Base-by-base conservation (phyloP, 2,329 filamentous ascomycete species). In the Penicillium sp. region DNA sequence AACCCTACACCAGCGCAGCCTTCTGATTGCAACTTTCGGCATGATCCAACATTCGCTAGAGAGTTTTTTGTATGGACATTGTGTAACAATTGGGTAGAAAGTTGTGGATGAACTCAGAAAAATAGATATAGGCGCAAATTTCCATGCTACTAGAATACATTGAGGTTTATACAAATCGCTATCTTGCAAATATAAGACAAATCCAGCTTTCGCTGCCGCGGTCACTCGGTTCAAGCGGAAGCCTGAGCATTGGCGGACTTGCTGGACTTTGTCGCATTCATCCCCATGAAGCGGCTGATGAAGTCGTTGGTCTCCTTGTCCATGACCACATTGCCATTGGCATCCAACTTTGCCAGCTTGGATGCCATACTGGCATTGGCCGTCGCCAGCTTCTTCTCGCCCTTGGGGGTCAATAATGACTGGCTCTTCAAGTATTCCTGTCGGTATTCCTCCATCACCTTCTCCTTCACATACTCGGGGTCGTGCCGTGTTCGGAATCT, bases 401-500 rank as follows among this genome's bases (percentile, higher is more conserved):
- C 76, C 62, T 76, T 64, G 11, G 81, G 81, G 50, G 80, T 82
- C 59, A 79, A 69, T 71, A 82, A 75, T 58, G 68, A 74, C 59
- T 71, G 72, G 65, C 74, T 76, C 65, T 77, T 71, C 65, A 75
- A 72, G 69, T 77, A 76, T 62, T 78, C 73, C 65, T 74, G 72
- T 61, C 76, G 76, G 48, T 75, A 74, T 58, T 84, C 87, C 71
- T 88, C 82, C 57, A 80, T 76, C 73, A 85, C 80, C 80, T 87
- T 88, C 75, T 80, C 77, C 63, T 80, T 80, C 52, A 93, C 74
- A 71, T 89, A 96, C 73, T 88, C 89, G 46, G 84, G 78, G 61
- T 92, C 89, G 77, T 96, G 91, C 48, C 90, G 82, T 52, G 87
- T 91, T 69, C 92, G 83, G 85, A 93, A 95, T 68, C 84, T 86